Evolutionary conservation across 1,284 basidiomycete species (phyloP).

Genomic region (Blastosporella zonata): DNA sequence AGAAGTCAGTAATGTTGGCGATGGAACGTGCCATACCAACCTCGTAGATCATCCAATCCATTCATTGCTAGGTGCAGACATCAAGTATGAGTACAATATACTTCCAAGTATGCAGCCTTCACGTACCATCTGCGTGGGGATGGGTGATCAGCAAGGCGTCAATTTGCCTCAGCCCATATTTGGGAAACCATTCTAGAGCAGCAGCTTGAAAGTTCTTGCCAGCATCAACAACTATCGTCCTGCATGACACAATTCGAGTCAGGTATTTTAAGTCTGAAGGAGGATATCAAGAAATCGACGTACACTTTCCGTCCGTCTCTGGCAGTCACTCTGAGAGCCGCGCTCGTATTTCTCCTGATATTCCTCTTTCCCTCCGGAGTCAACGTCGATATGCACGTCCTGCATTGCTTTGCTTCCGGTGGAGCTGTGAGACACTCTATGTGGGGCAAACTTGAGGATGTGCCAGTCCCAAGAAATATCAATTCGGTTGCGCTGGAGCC

Average conservation of each 20-base stretch:
- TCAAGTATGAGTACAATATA: constrained; percentile 10
- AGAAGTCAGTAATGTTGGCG: constrained; percentile 7
- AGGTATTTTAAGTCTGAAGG: constrained; percentile 1
- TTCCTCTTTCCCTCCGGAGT: constrained; percentile 70
- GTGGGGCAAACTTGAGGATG: constrained; percentile 66
- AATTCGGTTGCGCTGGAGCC: constrained; percentile 42
- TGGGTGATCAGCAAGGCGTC: constrained; percentile 80
- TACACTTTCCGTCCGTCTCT: constrained; percentile 52
- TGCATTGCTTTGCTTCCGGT: constrained; percentile 47
- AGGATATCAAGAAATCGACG: constrained; percentile 27
- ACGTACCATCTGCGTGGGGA: constrained; percentile 74
- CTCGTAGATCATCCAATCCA: constrained; percentile 78
- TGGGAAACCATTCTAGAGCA: constrained; percentile 79
- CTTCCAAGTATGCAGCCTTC: constrained; percentile 12
- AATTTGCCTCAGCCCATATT: constrained; percentile 67
- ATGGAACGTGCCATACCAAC: constrained; percentile 33
- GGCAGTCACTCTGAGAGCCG: constrained; percentile 51
- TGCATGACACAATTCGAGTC: constrained; percentile 23
- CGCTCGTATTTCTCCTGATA: constrained; percentile 73
- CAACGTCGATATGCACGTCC: constrained; percentile 66
- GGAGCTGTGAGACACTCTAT: constrained; percentile 64
- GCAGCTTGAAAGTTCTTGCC: constrained; percentile 79
- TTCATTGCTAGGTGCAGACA: constrained; percentile 60
- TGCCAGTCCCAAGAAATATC: constrained; percentile 74
- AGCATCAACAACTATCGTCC: constrained; percentile 75